These are phyloP conservation scores for Alnus glutinosa DNA, from an alignment of 306 rosid species.

Conservation along the genomic window DNA sequence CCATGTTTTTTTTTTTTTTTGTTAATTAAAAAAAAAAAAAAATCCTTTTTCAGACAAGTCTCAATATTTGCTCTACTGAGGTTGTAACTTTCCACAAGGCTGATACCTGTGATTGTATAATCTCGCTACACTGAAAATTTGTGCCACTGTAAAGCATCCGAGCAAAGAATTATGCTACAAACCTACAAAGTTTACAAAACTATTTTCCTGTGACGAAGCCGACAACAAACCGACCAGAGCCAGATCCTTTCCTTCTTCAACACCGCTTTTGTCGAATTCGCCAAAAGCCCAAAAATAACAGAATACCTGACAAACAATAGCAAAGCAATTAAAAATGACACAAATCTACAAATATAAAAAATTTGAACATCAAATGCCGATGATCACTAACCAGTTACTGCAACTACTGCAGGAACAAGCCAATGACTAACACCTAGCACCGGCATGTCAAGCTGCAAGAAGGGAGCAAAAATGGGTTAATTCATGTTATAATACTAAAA, in stretches of 20 bases:
- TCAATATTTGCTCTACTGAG: neutral
- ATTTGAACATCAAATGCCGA: neutral
- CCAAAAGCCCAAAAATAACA: slow-evolving; percentile 75
- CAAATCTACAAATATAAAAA: neutral
- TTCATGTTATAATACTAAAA: slow-evolving; percentile 2
- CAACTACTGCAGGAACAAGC: slow-evolving; percentile 72
- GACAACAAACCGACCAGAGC: slow-evolving; percentile 48
- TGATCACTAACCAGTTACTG: slow-evolving; percentile 63
- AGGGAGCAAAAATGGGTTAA: slow-evolving; percentile 31
- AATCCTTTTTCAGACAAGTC: neutral
- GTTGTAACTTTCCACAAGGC: neutral
- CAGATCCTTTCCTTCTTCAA: slow-evolving; percentile 70
- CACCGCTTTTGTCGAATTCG: slow-evolving; percentile 83
- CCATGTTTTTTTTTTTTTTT: too few species aligned
- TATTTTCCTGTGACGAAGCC: slow-evolving; percentile 32
- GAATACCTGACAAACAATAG: slow-evolving; percentile 47
- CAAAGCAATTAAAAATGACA: neutral
- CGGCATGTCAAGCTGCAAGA: slow-evolving; percentile 76
- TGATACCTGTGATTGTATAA: neutral
- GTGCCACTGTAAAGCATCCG: slow-evolving; percentile 12
- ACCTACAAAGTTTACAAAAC: slow-evolving; percentile 22
- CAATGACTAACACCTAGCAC: slow-evolving; percentile 67
- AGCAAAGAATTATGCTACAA: slow-evolving; percentile 8
- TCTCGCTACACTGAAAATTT: slow-evolving; percentile 13
- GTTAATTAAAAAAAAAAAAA: too few species aligned